phyloP scores from a whole-genome alignment of 164 flowering plant genomes.

The Annona squamosa region DNA sequence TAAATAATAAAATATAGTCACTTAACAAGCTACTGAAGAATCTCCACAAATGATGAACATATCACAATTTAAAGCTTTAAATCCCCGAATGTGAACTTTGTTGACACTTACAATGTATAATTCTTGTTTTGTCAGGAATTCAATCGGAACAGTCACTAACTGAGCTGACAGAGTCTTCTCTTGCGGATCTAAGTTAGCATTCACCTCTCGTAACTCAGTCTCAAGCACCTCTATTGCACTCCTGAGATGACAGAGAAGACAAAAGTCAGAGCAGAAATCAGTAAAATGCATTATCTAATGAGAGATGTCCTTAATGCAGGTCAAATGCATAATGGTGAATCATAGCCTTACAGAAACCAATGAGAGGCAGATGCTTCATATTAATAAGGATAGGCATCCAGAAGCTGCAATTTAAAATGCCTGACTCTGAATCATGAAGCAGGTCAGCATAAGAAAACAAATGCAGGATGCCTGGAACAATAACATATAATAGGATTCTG shows the following conservation, averaged over 20 bases:
- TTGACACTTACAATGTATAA: conserved; percentile 33
- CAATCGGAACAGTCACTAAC: conserved; percentile 19
- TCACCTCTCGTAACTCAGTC: conserved; percentile 43
- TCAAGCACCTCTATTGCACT: conserved; percentile 76
- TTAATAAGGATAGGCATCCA: background rate
- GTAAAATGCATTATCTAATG: background rate
- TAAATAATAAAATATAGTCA: too few relatives aligned
- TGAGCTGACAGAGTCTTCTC: conserved; percentile 23
- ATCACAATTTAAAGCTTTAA: background rate
- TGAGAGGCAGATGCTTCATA: background rate
- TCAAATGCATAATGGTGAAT: conserved; percentile 1
- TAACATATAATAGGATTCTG: background rate
- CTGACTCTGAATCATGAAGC: background rate
- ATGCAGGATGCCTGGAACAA: background rate
- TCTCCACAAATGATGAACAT: background rate
- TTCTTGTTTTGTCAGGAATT: conserved; percentile 22
- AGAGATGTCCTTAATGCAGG: background rate
- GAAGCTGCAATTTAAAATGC: background rate
- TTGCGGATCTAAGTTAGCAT: conserved; percentile 8
- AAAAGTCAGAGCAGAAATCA: background rate
- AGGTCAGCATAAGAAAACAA: background rate
- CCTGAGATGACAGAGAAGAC: conserved; percentile 35
- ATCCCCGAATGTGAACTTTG: background rate
- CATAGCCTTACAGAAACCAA: too few relatives aligned
- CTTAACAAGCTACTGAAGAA: background rate